Percentiles rank a stretch among this genome's conserved stretches.
Conservation (phyloP, 768 basidiomycete genomes). For the Phylloporus rhodoxanthus region DNA sequence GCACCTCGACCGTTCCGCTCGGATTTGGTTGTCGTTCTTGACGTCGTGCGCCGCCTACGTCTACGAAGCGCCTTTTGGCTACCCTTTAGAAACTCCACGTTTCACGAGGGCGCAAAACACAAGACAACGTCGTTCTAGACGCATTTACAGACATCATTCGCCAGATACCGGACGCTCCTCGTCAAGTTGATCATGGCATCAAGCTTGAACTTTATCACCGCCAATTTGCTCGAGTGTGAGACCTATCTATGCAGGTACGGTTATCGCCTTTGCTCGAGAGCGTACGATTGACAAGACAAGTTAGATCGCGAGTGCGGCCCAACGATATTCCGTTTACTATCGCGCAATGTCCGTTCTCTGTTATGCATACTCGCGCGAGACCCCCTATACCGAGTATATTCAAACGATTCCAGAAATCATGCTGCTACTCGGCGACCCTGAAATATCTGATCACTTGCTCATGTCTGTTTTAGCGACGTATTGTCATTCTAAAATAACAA, state of each 20-base stretch:
- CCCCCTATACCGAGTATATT: conserved; percentile 28
- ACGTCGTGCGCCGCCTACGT: neutral
- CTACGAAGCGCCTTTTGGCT: neutral
- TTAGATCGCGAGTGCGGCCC: conserved; percentile 8
- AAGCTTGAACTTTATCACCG: neutral
- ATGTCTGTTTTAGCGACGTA: conserved; percentile 25
- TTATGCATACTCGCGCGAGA: conserved; percentile 24
- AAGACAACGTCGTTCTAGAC: neutral
- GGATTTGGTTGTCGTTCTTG: neutral
- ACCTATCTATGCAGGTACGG: neutral
- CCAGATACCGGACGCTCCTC: neutral
- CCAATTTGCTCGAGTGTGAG: neutral
- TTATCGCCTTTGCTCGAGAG: conserved; percentile 9
- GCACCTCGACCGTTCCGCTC: neutral
- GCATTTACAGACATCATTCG: neutral
- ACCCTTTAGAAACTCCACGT: neutral
- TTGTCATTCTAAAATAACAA: conserved; percentile 33
- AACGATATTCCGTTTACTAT: conserved; percentile 15
- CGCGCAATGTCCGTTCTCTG: conserved; percentile 25
- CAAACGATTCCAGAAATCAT: conserved; percentile 30
- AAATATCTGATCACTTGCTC: neutral
- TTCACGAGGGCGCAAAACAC: neutral
- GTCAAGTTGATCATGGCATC: neutral
- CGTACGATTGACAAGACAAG: neutral
- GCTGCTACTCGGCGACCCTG: conserved; percentile 18